A percentile compares a stretch with the other conserved stretches of the same genome.
Conservation (phyloP, 2,329 filamentous ascomycete genomes). For the Colletotrichum navitas region DNA sequence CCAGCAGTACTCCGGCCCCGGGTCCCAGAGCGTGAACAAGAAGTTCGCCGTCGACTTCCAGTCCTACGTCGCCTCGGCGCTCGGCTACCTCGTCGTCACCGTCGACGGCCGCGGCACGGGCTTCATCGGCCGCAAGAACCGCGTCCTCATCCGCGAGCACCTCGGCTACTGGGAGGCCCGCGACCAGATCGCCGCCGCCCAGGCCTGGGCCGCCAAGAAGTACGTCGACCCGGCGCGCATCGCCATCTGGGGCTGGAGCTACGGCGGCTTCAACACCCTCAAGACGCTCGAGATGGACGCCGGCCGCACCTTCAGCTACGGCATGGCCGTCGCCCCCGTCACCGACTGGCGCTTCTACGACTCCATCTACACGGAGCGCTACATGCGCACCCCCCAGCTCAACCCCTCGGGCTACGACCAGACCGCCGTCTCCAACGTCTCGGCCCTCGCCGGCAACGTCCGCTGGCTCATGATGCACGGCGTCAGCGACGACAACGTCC, state of each 20-base stretch:
- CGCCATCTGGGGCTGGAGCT: slow-evolving; percentile 99
- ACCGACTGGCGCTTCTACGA: slow-evolving; percentile 98
- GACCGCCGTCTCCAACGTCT: slow-evolving; percentile 79
- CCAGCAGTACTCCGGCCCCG: slow-evolving; percentile 92
- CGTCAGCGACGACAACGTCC: slow-evolving; percentile 96
- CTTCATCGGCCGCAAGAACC: slow-evolving; percentile 85
- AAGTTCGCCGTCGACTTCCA: slow-evolving; percentile 90
- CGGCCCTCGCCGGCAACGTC: slow-evolving; percentile 79
- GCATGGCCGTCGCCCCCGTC: slow-evolving; percentile 98
- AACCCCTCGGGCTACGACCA: slow-evolving; percentile 83
- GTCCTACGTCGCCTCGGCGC: slow-evolving; percentile 83
- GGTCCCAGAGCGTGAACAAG: slow-evolving; percentile 89
- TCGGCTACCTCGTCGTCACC: slow-evolving; percentile 95
- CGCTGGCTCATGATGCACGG: slow-evolving; percentile 97
- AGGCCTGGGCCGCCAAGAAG: slow-evolving; percentile 81
- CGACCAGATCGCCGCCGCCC: slow-evolving; percentile 92
- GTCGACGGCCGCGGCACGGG: slow-evolving; percentile 95
- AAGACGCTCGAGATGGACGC: slow-evolving; percentile 95
- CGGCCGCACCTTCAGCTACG: slow-evolving; percentile 91
- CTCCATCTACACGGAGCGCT: slow-evolving; percentile 93
- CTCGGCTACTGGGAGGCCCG: slow-evolving; percentile 87
- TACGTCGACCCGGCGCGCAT: slow-evolving; percentile 88
- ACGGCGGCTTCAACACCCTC: slow-evolving; percentile 93
- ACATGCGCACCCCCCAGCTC: slow-evolving; percentile 93
- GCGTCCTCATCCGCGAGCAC: slow-evolving; percentile 84